Percentiles rank a stretch among this genome's conserved stretches.
phyloP scores from a whole-genome alignment of 2,329 filamentous ascomycete genomes.

The Cytospora piceicola region DNA sequence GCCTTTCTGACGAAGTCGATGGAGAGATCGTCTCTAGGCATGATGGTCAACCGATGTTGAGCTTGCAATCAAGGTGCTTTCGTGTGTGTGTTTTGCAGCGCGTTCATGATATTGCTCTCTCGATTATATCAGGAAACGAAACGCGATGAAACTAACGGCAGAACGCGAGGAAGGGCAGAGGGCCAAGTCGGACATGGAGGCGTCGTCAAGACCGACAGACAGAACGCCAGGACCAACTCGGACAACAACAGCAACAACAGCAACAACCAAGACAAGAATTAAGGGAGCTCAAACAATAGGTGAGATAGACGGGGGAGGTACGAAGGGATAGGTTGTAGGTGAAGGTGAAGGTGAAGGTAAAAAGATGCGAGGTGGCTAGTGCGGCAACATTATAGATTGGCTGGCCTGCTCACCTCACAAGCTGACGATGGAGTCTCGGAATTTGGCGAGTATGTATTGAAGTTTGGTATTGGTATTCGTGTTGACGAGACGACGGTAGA shows the following conservation, averaged over 20 bases:
- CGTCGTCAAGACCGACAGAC: conserved; percentile 10
- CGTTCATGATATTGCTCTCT: conserved; percentile 13
- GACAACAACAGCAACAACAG: neutral
- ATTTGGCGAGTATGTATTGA: neutral
- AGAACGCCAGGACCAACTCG: neutral
- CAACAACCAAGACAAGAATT: conserved; percentile 1
- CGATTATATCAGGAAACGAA: conserved; percentile 1
- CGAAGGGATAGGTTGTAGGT: conserved; percentile 1
- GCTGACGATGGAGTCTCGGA: conserved; percentile 2
- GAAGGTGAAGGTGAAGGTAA: conserved; percentile 20
- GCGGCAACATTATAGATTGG: conserved; percentile 28
- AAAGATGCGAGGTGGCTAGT: conserved; percentile 23
- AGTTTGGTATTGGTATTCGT: neutral
- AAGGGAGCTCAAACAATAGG: conserved; percentile 30
- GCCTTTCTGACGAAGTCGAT: conserved; percentile 72
- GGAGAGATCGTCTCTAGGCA: conserved; percentile 74
- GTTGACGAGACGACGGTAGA: conserved; percentile 23
- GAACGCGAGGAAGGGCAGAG: conserved; percentile 15
- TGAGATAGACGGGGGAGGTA: conserved; percentile 15
- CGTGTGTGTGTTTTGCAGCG: conserved; percentile 16
- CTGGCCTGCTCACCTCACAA: conserved; percentile 29
- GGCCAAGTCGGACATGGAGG: conserved; percentile 9
- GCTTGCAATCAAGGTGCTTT: conserved; percentile 11
- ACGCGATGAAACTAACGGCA: conserved; percentile 15
- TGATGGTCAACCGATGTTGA: conserved; percentile 57